Percentiles rank a stretch among this genome's conserved stretches.
Evolutionary conservation across 495 filamentous ascomycete species (phyloP).

Genomic region (Bathelium albidoporum): DNA sequence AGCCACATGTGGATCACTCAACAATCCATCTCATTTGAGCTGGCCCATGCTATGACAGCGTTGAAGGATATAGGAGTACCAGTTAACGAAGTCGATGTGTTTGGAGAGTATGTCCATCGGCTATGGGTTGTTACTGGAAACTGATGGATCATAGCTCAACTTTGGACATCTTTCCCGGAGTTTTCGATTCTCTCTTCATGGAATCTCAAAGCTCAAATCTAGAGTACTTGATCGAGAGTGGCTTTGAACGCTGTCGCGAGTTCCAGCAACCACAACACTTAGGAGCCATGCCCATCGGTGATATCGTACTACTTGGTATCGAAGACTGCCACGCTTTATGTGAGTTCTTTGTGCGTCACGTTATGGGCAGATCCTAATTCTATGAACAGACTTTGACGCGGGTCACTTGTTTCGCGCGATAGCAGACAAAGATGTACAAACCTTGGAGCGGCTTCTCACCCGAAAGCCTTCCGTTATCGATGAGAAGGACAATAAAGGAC

Average conservation of each 20-base stretch:
- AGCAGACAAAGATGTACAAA: slow-evolving; percentile 1
- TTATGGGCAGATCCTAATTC: neutral
- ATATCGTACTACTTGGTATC: neutral
- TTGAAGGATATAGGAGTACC: neutral
- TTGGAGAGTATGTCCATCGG: neutral
- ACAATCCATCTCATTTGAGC: neutral
- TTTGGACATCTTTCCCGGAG: neutral
- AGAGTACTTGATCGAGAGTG: neutral
- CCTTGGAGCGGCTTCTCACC: neutral
- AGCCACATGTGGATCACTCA: neutral
- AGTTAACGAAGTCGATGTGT: neutral
- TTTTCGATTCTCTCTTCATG: neutral
- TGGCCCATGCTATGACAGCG: neutral
- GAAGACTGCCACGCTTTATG: neutral
- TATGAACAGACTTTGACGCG: neutral
- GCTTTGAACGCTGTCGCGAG: neutral
- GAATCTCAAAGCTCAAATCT: neutral
- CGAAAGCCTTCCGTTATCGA: neutral
- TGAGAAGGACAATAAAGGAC: neutral
- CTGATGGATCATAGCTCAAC: neutral
- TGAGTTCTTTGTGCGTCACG: neutral
- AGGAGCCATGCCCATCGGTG: neutral
- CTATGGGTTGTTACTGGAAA: neutral
- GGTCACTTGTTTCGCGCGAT: neutral
- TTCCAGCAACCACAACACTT: neutral